Base-by-base conservation (phyloP, 352 stramenopile genomes). In the Thalassiosira allenii region DNA sequence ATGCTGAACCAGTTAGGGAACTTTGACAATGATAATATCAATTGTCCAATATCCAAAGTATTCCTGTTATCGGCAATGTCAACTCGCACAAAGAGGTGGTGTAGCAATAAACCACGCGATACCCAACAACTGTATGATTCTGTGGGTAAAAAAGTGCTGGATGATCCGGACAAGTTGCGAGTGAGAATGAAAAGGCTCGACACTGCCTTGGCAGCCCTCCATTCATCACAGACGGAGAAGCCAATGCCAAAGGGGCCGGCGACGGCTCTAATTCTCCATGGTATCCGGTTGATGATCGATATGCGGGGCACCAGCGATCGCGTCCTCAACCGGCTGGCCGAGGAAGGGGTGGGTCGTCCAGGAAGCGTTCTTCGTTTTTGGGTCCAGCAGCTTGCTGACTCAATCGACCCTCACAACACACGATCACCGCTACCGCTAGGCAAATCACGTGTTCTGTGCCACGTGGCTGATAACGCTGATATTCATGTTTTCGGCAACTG, bases 281-380 rank as follows among this genome's bases (percentile, higher is more conserved):
- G 47, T 25, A 57, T 57, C 20, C 12, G 22, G 12, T 27, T 57
- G 47, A 57, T 57, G 47, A 57, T 57, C 22, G 47, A 57, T 25
- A 57, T 57, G 47, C 12, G 22, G 22, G 47, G 47, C 5, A 57
- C 12, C 20, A 57, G 47, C 22, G 47, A 57, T n/a, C 12, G 47
- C 6, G 12, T 57, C 6, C 47, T 57, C 6, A n/a, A 57, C 22
- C 6, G 22, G 22, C 22, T 57, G 12, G 47, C 47, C 5, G 47
- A 57, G 22, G 47, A 57, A 27, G 47, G 47, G 20, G 12, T 57
- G 12, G 5, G 47, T 57, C 47, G 47, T 27, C 47, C 47, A 27
- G 47, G 6, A 11, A 6, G 47, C 12, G 22, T 27, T 27, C 47
- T 57, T 57, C 47, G 47, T 27, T 22, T 57, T 17, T 57, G 47